Conservation (phyloP, 768 basidiomycete species). For the Stropharia rugosoannulata region DNA sequence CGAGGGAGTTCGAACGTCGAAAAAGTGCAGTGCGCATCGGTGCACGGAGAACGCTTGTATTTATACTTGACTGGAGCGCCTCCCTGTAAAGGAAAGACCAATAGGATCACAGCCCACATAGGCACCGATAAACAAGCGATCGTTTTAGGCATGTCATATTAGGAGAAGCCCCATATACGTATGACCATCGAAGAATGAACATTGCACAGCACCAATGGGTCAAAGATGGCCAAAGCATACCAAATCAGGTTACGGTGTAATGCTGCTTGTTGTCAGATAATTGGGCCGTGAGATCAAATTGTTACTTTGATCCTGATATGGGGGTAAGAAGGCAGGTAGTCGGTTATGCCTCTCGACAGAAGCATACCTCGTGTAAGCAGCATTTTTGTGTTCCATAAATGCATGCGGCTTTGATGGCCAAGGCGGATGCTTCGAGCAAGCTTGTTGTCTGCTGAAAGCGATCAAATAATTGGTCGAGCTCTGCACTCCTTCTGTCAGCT, state of each 20-base stretch:
- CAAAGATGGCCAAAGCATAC: background rate
- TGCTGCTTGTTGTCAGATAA: constrained; percentile 1
- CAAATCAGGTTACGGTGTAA: background rate
- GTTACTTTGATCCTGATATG: constrained; percentile 4
- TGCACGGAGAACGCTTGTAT: constrained; percentile 4
- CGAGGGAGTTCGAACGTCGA: background rate
- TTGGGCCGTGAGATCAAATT: background rate
- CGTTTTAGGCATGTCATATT: constrained; percentile 8
- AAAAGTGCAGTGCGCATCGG: constrained; percentile 1
- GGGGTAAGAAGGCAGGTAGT: background rate
- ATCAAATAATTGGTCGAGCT: constrained; percentile 10
- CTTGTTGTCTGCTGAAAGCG: constrained; percentile 4
- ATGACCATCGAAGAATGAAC: constrained; percentile 9
- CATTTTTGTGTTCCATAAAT: constrained; percentile 9
- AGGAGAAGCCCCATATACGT: constrained; percentile 7
- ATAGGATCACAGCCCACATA: background rate
- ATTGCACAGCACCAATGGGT: constrained; percentile 2
- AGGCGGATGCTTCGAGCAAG: constrained; percentile 3
- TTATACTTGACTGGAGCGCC: constrained; percentile 11
- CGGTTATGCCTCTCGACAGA: background rate
- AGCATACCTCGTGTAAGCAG: constrained; percentile 3
- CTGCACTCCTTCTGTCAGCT: background rate
- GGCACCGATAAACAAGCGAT: constrained; percentile 14
- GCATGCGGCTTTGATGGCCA: constrained; percentile 9
- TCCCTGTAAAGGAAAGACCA: constrained; percentile 7